phyloP scores from a whole-genome alignment of 106 monocot genomes.

The Phalaenopsis equestris region DNA sequence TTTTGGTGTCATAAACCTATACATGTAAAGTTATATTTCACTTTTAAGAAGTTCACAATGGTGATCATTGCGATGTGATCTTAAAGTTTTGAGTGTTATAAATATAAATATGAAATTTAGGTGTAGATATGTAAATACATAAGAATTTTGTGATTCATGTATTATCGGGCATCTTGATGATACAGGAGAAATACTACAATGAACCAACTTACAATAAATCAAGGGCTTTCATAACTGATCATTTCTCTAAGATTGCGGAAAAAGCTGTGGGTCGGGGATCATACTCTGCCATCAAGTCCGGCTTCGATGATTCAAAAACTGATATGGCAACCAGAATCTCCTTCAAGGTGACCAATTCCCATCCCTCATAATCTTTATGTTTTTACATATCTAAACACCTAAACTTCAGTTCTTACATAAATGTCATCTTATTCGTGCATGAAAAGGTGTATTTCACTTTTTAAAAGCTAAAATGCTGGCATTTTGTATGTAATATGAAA shows the following conservation, averaged over 20 bases:
- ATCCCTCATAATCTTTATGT: background rate
- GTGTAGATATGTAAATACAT: background rate
- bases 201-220: conserved; percentile 38
- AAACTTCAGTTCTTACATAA: no score
- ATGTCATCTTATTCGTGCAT: no score
- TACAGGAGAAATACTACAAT: conserved; percentile 58
- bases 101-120: no score
- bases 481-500: background rate
- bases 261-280: conserved; percentile 22
- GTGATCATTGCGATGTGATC: no score
- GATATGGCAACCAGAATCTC: conserved; percentile 41
- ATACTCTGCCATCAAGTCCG: conserved; percentile 21
- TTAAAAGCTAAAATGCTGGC: background rate
- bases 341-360: conserved; percentile 37
- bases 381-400: no score
- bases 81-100: no score
- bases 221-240: conserved; percentile 24
- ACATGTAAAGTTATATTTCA: no score
- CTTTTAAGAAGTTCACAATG: no score
- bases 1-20: no score
- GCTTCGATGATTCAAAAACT: conserved; percentile 38
- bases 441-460: no score
- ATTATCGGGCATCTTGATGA: background rate
- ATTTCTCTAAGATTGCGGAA: conserved; percentile 32
- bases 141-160: background rate